These are phyloP conservation scores for Friedmanniomyces simplex DNA, from an alignment of 495 filamentous ascomycete genomes.

Conservation along the genomic window DNA sequence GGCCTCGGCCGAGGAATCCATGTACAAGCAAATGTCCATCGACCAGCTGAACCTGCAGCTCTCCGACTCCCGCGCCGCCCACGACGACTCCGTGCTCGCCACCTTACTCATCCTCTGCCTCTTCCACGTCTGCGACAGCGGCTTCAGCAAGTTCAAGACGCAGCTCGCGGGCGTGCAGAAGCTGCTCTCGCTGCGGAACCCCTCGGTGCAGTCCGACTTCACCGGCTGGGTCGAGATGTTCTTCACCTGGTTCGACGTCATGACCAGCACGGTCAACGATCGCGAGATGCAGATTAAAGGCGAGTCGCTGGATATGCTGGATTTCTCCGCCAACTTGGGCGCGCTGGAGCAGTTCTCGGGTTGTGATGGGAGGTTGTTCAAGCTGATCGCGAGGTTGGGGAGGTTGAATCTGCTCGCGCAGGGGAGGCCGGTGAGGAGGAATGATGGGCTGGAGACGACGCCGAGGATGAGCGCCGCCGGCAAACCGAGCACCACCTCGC, in stretches of 20 bases:
- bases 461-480: slow-evolving; percentile 17
- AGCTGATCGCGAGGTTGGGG: slow-evolving; percentile 41
- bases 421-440: slow-evolving; percentile 31
- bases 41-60: slow-evolving; percentile 73
- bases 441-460: slow-evolving; percentile 29
- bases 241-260: slow-evolving; percentile 94
- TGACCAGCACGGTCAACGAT: slow-evolving; percentile 85
- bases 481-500: slow-evolving; percentile 17
- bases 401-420: slow-evolving; percentile 85
- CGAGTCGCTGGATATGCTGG: slow-evolving; percentile 55
- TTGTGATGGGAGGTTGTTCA: slow-evolving; percentile 52
- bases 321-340: slow-evolving; percentile 58
- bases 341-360: slow-evolving; percentile 78
- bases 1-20: slow-evolving; percentile 59
- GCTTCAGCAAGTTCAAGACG: slow-evolving; percentile 81
- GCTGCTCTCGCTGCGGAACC: slow-evolving; percentile 69
- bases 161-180: slow-evolving; percentile 93
- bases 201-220: slow-evolving; percentile 51
- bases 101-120: slow-evolving; percentile 82
- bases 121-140: slow-evolving; percentile 88
- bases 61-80: slow-evolving; percentile 58
- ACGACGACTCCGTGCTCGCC: slow-evolving; percentile 78
- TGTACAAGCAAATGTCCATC: slow-evolving; percentile 72
- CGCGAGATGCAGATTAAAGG: slow-evolving; percentile 79
- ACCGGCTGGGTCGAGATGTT: slow-evolving; percentile 90